Evolutionary conservation across 495 filamentous ascomycete species (phyloP).

Genomic region (Talaromyces proteolyticus): DNA sequence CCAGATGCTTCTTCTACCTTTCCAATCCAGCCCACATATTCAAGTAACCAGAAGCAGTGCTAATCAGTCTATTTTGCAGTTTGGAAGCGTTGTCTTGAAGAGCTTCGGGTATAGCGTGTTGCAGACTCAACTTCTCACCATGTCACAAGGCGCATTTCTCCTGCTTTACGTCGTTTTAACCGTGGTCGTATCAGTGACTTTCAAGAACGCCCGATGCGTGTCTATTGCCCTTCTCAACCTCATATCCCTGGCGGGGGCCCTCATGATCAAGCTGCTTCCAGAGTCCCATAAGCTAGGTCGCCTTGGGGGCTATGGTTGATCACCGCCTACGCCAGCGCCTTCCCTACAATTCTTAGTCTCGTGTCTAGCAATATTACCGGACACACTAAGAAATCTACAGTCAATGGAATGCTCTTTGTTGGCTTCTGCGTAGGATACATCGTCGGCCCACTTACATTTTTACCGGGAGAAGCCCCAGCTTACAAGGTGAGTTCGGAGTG

Average conservation of each 20-base stretch:
- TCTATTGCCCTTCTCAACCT: no score
- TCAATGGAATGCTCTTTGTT: constrained; percentile 33
- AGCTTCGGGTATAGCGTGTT: no score
- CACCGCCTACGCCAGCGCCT: constrained; percentile 33
- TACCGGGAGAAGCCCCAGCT: not conserved
- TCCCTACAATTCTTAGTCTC: constrained; percentile 48
- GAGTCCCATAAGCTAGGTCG: not conserved
- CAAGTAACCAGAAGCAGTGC: no score
- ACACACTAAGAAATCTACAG: constrained; percentile 54
- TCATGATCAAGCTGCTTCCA: not conserved
- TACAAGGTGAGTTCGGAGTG: not conserved
- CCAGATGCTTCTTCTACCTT: not conserved
- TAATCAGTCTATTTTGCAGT: no score
- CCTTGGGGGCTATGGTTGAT: constrained; percentile 6
- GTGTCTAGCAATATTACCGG: constrained; percentile 53
- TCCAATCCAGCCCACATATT: no score
- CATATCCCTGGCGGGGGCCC: not conserved
- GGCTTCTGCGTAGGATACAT: constrained; percentile 31
- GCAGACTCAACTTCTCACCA: no score
- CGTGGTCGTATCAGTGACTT: no score
- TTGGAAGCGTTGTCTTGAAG: no score
- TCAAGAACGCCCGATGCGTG: no score
- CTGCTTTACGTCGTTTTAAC: no score
- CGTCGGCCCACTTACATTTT: constrained; percentile 12
- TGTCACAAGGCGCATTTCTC: no score